Percentiles rank a stretch among this genome's conserved stretches.
These are phyloP conservation scores for Lantana camara DNA, from an alignment of 257 asterid genomes.

Conservation along the genomic window DNA sequence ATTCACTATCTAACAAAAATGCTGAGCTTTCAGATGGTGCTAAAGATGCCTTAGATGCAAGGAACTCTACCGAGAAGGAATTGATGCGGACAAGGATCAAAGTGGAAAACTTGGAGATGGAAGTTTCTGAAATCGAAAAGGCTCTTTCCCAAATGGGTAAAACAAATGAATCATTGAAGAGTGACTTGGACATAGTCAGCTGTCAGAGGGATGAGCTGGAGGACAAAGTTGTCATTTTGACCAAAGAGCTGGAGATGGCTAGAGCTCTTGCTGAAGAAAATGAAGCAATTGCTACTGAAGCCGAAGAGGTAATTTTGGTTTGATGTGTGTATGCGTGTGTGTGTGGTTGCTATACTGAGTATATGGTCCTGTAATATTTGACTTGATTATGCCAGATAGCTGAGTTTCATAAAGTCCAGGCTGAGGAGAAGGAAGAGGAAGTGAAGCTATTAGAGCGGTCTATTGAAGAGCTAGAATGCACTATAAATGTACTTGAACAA, in stretches of 20 bases:
- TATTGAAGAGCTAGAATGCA: conserved; percentile 87
- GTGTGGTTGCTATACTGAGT: neutral
- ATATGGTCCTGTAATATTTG: conserved; percentile 22
- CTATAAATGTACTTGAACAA: conserved; percentile 86
- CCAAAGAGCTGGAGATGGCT: conserved; percentile 62
- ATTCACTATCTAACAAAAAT: conserved; percentile 50
- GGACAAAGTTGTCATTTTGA: conserved; percentile 41
- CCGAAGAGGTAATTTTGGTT: conserved; percentile 66
- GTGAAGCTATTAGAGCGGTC: conserved; percentile 85
- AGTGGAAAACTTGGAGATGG: conserved; percentile 59
- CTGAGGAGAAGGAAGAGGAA: conserved; percentile 89
- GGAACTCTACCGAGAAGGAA: conserved; percentile 57
- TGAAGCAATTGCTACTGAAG: conserved; percentile 67
- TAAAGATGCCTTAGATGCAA: conserved; percentile 50
- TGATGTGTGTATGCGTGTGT: neutral
- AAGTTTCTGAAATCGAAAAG: conserved; percentile 61
- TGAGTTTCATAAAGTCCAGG: conserved; percentile 47
- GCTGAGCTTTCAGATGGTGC: conserved; percentile 52
- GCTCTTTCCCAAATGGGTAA: conserved; percentile 60
- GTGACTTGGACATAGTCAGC: conserved; percentile 51
- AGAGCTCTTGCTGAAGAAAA: conserved; percentile 73
- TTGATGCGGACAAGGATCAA: conserved; percentile 46
- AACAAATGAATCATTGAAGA: conserved; percentile 57
- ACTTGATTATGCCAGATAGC: conserved; percentile 52
- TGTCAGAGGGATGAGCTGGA: conserved; percentile 60